Percentiles rank a stretch among this genome's conserved stretches.
Conservation (phyloP, 139 green algal genomes). For the Spirogloea muscicola region DNA sequence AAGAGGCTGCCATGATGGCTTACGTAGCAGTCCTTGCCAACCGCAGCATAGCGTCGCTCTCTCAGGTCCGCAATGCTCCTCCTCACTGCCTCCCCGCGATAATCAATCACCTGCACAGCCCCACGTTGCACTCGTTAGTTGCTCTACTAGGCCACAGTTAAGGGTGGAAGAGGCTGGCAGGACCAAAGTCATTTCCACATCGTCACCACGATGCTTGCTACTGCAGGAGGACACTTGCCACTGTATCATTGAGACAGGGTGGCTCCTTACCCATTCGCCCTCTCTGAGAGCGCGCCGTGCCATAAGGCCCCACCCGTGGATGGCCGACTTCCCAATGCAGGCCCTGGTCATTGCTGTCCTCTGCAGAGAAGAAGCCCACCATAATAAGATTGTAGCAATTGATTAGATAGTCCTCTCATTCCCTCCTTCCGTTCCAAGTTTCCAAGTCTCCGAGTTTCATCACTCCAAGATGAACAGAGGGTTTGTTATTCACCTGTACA, state of each 20-base stretch:
- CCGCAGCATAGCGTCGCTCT: constrained; percentile 16
- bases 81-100: constrained; percentile 22
- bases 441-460: too few species aligned
- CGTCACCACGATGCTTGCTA: background rate
- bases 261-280: constrained; percentile 27
- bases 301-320: constrained; percentile 41
- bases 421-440: too few species aligned
- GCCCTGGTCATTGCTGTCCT: constrained; percentile 18
- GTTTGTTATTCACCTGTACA: constrained; percentile 2
- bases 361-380: constrained; percentile 7
- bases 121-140: background rate
- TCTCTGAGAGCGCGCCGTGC: constrained; percentile 20
- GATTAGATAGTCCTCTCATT: background rate
- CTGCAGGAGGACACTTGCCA: background rate
- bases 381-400: constrained; percentile 1
- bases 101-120: constrained; percentile 34
- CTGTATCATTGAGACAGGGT: too few species aligned
- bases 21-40: constrained; percentile 36
- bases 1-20: background rate
- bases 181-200: background rate
- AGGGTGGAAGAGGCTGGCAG: background rate
- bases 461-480: too few species aligned
- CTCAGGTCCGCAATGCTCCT: constrained; percentile 22
- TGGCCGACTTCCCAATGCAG: constrained; percentile 32
- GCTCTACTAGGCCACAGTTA: background rate